Percentiles rank a stretch among this genome's conserved stretches.
phyloP scores from a whole-genome alignment of 768 basidiomycete species.

The Tulasnella sp. region DNA sequence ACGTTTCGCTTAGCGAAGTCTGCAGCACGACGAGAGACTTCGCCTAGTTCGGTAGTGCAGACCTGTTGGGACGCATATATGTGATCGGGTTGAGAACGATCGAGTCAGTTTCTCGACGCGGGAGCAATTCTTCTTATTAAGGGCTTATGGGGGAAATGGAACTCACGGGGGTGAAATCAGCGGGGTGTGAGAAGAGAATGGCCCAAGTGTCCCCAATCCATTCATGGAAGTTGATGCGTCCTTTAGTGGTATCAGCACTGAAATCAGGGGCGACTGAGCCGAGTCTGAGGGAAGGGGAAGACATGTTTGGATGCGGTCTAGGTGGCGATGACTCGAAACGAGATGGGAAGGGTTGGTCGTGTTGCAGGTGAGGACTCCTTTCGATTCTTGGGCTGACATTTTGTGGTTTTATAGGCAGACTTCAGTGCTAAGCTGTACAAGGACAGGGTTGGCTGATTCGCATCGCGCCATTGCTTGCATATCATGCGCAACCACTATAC shows the following conservation, averaged over 20 bases:
- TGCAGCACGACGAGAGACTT: constrained; percentile 81
- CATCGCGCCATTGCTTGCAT: background rate
- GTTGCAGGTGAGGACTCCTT: background rate
- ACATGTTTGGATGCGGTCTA: constrained; percentile 1
- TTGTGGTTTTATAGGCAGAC: background rate
- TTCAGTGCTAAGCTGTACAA: background rate
- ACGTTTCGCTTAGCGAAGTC: constrained; percentile 89
- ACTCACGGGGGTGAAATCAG: constrained; percentile 42
- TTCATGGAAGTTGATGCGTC: constrained; percentile 89
- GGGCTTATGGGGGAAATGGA: background rate
- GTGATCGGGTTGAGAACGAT: constrained; percentile 14
- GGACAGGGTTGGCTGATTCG: background rate
- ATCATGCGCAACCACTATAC: background rate
- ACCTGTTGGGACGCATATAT: constrained; percentile 43
- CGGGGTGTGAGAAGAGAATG: constrained; percentile 93
- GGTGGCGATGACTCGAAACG: constrained; percentile 17
- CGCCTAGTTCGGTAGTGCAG: constrained; percentile 96
- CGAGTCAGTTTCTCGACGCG: constrained; percentile 6
- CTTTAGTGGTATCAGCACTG: constrained; percentile 83
- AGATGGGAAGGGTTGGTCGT: constrained; percentile 3
- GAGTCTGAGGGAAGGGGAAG: constrained; percentile 48
- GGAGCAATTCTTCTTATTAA: background rate
- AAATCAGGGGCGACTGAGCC: constrained; percentile 92
- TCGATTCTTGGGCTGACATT: constrained; percentile 2
- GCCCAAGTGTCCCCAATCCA: constrained; percentile 79